Evolutionary conservation across 345 rosid genomes (phyloP).

Genomic region (Limnanthes douglasii): DNA sequence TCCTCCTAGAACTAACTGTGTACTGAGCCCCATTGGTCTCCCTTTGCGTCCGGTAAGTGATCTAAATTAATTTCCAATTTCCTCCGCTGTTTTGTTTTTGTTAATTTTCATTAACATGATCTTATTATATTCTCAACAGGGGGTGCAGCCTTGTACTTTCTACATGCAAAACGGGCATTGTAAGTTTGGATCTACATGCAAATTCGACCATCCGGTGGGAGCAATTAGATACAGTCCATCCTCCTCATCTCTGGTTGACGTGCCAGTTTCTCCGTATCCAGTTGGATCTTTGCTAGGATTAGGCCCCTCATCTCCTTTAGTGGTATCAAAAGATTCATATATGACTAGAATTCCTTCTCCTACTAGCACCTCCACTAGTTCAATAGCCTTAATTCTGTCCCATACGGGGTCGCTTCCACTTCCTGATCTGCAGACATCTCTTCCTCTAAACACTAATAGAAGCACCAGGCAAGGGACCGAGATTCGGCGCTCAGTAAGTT

Average conservation of each 20-base stretch:
- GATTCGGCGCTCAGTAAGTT: conserved; percentile 60
- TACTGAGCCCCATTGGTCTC: conserved; percentile 73
- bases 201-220: conserved; percentile 73
- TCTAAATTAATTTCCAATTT: too few relatives aligned
- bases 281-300: conserved; percentile 59
- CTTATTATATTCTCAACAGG: conserved; percentile 20
- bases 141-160: conserved; percentile 41
- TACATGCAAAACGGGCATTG: conserved; percentile 53
- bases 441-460: conserved; percentile 55
- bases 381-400: conserved; percentile 58
- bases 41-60: conserved; percentile 73
- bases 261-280: conserved; percentile 78
- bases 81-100: neutral
- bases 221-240: conserved; percentile 74
- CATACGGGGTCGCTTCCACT: conserved; percentile 41
- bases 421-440: conserved; percentile 54
- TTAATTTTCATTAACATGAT: neutral
- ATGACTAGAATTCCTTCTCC: conserved; percentile 35
- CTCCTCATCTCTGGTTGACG: conserved; percentile 71
- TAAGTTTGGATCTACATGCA: conserved; percentile 59
- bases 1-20: conserved; percentile 38
- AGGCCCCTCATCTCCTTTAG: conserved; percentile 42
- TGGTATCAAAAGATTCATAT: conserved; percentile 36
- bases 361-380: conserved; percentile 43
- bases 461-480: conserved; percentile 51